phyloP scores from a whole-genome alignment of 495 filamentous ascomycete genomes.

The Talaromyces wortmannii region DNA sequence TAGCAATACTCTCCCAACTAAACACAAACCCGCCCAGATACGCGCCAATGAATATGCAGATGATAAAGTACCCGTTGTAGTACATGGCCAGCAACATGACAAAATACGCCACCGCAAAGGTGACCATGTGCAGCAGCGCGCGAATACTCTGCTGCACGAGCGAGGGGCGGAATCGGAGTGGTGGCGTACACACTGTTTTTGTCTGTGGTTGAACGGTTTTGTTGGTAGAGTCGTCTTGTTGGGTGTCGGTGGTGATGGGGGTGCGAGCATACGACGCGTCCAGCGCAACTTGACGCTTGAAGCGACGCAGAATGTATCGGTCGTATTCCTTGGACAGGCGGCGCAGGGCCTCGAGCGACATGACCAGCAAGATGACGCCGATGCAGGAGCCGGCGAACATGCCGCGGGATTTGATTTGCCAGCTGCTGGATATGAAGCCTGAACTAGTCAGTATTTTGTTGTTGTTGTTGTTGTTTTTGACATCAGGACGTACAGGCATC shows the following conservation, averaged over 20 bases:
- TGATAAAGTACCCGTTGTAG: slow-evolving; percentile 59
- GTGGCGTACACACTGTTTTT: background rate
- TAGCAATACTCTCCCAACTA: slow-evolving; percentile 39
- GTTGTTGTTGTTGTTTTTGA: background rate
- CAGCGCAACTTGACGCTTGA: slow-evolving; percentile 20
- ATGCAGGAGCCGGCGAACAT: slow-evolving; percentile 69
- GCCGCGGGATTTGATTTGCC: slow-evolving; percentile 54
- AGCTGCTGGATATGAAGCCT: slow-evolving; percentile 58
- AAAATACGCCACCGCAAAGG: slow-evolving; percentile 66
- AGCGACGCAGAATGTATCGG: slow-evolving; percentile 42
- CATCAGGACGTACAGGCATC: slow-evolving; percentile 47
- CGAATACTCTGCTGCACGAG: slow-evolving; percentile 54
- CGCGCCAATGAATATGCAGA: slow-evolving; percentile 56
- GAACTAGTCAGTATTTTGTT: background rate
- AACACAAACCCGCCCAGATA: slow-evolving; percentile 55
- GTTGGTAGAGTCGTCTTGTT: slow-evolving; percentile 8
- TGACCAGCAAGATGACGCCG: slow-evolving; percentile 56
- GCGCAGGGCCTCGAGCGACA: slow-evolving; percentile 57
- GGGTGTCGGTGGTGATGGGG: slow-evolving; percentile 1
- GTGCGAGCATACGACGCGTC: background rate
- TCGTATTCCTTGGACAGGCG: slow-evolving; percentile 56
- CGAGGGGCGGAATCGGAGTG: slow-evolving; percentile 33
- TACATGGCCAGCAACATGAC: slow-evolving; percentile 66
- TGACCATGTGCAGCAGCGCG: slow-evolving; percentile 54
- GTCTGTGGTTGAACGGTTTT: background rate